A percentile compares a stretch with the other conserved stretches of the same genome.
phyloP scores from a whole-genome alignment of 805 yeast genomes.

The Komagataella phaffii region DNA sequence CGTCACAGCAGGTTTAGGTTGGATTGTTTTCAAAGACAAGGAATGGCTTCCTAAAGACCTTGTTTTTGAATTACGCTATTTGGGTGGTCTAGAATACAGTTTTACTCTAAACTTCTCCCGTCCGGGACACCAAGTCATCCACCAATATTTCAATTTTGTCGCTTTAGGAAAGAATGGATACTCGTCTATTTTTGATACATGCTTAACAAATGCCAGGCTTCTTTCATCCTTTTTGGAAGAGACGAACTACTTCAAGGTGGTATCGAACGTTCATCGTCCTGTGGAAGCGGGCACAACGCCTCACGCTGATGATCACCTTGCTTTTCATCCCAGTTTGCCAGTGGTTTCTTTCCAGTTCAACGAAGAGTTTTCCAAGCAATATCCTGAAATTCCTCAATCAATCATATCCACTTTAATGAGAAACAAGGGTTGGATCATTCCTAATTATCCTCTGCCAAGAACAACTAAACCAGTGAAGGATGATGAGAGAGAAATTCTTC shows the following conservation, averaged over 20 bases:
- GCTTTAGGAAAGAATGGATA: conserved; percentile 66
- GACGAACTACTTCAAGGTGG: conserved; percentile 52
- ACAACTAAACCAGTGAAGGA: conserved; percentile 26
- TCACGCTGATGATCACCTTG: conserved; percentile 20
- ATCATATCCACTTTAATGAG: conserved; percentile 61
- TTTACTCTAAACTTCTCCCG: conserved; percentile 82
- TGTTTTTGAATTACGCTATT: conserved; percentile 65
- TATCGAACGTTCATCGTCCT: conserved; percentile 67
- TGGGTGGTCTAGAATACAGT: conserved; percentile 83
- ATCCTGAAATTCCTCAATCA: conserved; percentile 77
- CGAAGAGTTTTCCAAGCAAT: conserved; percentile 36
- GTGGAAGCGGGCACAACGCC: conserved; percentile 15
- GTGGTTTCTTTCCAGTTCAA: conserved; percentile 79
- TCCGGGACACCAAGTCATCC: conserved; percentile 84
- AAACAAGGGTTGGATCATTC: conserved; percentile 75
- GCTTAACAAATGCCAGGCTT: conserved; percentile 64
- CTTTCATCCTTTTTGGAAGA: conserved; percentile 48
- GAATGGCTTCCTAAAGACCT: conserved; percentile 54
- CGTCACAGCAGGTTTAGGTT: conserved; percentile 84
- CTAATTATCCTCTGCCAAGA: conserved; percentile 73
- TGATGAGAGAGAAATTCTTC: conserved; percentile 46
- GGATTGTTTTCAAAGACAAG: conserved; percentile 74
- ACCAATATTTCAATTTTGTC: conserved; percentile 75
- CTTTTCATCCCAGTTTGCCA: conserved; percentile 68
- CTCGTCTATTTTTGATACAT: conserved; percentile 41